A percentile compares a stretch with the other conserved stretches of the same genome.
Conservation (phyloP, 805 yeast genomes). For the Wickerhamiella shivajii region DNA sequence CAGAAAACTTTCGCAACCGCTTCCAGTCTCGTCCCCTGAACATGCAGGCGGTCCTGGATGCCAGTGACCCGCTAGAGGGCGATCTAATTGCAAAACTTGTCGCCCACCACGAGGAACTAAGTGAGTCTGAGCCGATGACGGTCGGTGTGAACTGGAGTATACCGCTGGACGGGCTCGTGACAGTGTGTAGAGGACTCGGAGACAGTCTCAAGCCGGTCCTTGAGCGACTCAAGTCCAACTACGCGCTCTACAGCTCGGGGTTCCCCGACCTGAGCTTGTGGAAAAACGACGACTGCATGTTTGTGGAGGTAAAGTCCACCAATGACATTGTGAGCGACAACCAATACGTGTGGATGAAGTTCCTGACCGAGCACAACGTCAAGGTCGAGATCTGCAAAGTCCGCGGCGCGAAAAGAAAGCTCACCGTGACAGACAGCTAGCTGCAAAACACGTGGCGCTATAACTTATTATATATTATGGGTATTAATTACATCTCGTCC, state of each 20-base stretch:
- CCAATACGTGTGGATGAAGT: conserved; percentile 27
- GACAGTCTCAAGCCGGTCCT: conserved; percentile 7
- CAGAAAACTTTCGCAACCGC: conserved; percentile 21
- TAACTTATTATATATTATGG: background rate
- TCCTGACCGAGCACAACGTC: conserved; percentile 18
- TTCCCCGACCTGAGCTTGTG: conserved; percentile 27
- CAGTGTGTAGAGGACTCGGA: conserved; percentile 12
- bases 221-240: conserved; percentile 13
- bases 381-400: conserved; percentile 24
- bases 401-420: background rate
- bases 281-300: conserved; percentile 11
- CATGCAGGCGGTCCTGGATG: conserved; percentile 17
- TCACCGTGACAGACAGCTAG: background rate
- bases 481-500: conserved; percentile 9
- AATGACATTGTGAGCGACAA: conserved; percentile 26
- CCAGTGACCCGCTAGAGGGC: too few species aligned
- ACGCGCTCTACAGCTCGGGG: conserved; percentile 20
- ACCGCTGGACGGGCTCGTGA: conserved; percentile 7
- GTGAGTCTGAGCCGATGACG: conserved; percentile 17
- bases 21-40: conserved; percentile 24
- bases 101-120: background rate
- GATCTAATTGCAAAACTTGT: too few species aligned
- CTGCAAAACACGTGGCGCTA: background rate
- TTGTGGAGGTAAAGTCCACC: conserved; percentile 27
- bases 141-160: conserved; percentile 24